Conservation (phyloP, 805 yeast genomes). For the Candida nonsorbophila region DNA sequence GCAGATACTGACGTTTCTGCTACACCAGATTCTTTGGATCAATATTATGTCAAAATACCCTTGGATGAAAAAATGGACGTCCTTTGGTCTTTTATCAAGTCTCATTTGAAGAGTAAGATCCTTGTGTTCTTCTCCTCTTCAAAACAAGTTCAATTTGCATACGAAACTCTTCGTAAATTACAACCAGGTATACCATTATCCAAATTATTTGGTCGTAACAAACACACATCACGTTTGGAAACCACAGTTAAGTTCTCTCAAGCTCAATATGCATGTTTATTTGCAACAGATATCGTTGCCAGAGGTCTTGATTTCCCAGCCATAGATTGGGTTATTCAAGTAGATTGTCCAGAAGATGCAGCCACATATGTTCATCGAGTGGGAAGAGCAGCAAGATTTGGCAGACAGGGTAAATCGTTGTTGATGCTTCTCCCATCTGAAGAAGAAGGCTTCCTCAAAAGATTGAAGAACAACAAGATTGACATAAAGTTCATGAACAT, state of each 20-base stretch:
- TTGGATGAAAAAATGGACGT: conserved; percentile 80
- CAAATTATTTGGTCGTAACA: conserved; percentile 85
- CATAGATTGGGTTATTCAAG: conserved; percentile 90
- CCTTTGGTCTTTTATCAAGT: conserved; percentile 78
- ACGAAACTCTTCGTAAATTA: conserved; percentile 77
- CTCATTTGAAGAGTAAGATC: conserved; percentile 76
- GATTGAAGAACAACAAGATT: conserved; percentile 58
- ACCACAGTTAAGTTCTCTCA: conserved; percentile 72
- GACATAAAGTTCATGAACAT: conserved; percentile 70
- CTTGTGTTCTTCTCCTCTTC: conserved; percentile 83
- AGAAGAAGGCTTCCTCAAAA: conserved; percentile 66
- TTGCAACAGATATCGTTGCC: conserved; percentile 90
- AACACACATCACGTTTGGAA: conserved; percentile 84
- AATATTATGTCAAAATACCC: conserved; percentile 67
- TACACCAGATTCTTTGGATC: conserved; percentile 83
- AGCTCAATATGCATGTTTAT: conserved; percentile 73
- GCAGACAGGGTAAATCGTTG: conserved; percentile 76
- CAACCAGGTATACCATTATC: conserved; percentile 89
- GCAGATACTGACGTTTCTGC: conserved; percentile 47
- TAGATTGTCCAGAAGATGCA: conserved; percentile 87
- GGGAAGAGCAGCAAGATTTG: conserved; percentile 86
- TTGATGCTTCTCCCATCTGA: conserved; percentile 82
- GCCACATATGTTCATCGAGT: conserved; percentile 90
- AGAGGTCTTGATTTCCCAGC: conserved; percentile 91
- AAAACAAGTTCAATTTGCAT: conserved; percentile 85